Base-by-base conservation (phyloP, 768 basidiomycete genomes). In the Kwoniella europaea region DNA sequence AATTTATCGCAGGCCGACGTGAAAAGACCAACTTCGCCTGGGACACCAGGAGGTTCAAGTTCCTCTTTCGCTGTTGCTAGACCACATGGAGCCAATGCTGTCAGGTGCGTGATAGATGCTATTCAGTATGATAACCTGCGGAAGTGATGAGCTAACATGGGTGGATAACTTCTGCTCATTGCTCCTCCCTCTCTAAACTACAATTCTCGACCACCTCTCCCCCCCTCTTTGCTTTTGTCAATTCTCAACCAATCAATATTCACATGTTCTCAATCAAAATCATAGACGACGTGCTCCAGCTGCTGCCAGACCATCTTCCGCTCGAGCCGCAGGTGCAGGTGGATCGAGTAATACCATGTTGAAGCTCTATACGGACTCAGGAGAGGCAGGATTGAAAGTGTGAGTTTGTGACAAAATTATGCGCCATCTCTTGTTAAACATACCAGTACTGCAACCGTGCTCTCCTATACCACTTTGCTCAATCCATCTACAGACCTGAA, bases 311-410 rank as follows among this genome's bases (percentile, higher is more conserved):
- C 93, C 94, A 27, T 94, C 94, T 82, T 95, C 93, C 1, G 84
- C 90, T 41, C 91, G 95, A 69, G 90, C 94, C 52, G 94, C 95
- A 29, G 94, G 96, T 53, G 94, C 94, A 68, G 97, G 97, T 65
- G 97, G 97, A 65, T 94, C 92, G 46, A 93, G 91, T 68, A 96
- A 93, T 86, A 99, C 97, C 68, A 98, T 99, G 97, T 89, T 99
- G 81, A 94, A 93, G 86, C 88, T 99, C 4, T 98, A 98, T 89
- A 98, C 97, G 50, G 83, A 83, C 68, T 96, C 98, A 82, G 97
- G 98, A 82, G 95, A 95, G 69, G 93, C 93, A 58, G 97, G 97
- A 24, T 88, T 99, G 65, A 90, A 94, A 88, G 93, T 99, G 97
- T 98, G 83, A 83, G 94, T 91, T 35, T 35, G 35, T 4, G 35